A percentile compares a stretch with the other conserved stretches of the same genome.
Evolutionary conservation across 495 filamentous ascomycete genomes (phyloP).

Genomic region (Polyplosphaeria fusca): DNA sequence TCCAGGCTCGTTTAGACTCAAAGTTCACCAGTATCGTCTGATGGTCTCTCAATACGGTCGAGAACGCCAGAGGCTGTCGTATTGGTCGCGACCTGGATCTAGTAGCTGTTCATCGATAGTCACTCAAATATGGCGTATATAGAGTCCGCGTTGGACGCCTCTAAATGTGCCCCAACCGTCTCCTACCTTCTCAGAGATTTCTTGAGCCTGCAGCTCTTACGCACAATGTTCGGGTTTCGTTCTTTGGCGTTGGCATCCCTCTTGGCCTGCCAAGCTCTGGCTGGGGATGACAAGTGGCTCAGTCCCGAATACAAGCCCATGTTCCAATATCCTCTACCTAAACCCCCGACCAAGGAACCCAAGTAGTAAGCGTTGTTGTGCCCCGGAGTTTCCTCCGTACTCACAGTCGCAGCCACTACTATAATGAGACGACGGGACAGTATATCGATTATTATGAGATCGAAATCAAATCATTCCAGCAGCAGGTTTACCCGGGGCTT

Average conservation of each 20-base stretch:
- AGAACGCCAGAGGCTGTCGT: no score
- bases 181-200: background rate
- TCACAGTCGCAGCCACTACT: no score
- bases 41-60: no score
- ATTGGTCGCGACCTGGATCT: no score
- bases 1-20: no score
- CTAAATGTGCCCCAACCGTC: no score
- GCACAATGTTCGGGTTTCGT: constrained; percentile 9
- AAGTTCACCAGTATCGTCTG: no score
- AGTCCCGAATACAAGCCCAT: constrained; percentile 46
- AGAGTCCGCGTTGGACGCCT: no score
- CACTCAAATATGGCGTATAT: no score
- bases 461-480: constrained; percentile 46
- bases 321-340: constrained; percentile 49
- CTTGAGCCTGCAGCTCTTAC: background rate
- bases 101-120: no score
- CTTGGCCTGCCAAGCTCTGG: constrained; percentile 13
- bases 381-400: background rate
- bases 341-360: constrained; percentile 48
- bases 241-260: constrained; percentile 9
- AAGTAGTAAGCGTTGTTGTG: constrained; percentile 16
- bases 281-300: constrained; percentile 28
- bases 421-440: constrained; percentile 32
- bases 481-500: constrained; percentile 49
- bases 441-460: constrained; percentile 50